Percentiles rank a stretch among this genome's conserved stretches.
These are phyloP conservation scores for Silene latifolia DNA, from an alignment of 148 eudicot genomes.

Conservation along the genomic window DNA sequence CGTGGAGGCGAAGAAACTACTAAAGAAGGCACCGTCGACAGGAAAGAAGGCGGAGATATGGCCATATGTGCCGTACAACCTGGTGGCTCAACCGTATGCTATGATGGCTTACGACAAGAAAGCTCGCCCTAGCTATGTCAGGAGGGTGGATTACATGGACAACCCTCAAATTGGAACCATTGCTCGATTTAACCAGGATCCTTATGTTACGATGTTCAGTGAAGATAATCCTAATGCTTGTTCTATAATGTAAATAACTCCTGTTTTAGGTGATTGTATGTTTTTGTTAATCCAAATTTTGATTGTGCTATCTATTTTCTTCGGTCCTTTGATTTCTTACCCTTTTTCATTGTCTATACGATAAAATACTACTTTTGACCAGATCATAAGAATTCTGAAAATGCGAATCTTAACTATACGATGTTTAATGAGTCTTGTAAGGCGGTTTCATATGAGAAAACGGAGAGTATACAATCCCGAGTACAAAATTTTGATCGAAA, in stretches of 20 bases:
- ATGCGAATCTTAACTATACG: too few relatives aligned
- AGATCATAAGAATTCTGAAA: too few relatives aligned
- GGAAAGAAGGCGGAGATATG: slow-evolving; percentile 89
- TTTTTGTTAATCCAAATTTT: background rate
- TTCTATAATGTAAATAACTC: slow-evolving; percentile 45
- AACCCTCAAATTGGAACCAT: slow-evolving; percentile 19
- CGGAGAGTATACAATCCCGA: background rate
- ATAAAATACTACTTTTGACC: too few relatives aligned
- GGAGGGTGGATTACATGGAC: slow-evolving; percentile 30
- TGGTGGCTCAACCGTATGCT: slow-evolving; percentile 73
- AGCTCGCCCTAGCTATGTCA: slow-evolving; percentile 81
- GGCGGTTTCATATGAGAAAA: background rate
- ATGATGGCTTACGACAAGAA: slow-evolving; percentile 65
- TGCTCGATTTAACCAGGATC: slow-evolving; percentile 44
- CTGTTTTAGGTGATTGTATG: background rate
- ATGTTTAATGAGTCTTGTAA: background rate
- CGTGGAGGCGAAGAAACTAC: slow-evolving; percentile 63
- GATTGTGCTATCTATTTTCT: background rate
- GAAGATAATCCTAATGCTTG: slow-evolving; percentile 86
- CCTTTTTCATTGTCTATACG: too few relatives aligned
- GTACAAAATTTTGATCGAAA: too few relatives aligned
- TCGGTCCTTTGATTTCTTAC: too few relatives aligned
- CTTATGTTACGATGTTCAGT: too few relatives aligned
- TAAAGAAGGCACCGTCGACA: slow-evolving; percentile 66
- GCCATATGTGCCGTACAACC: slow-evolving; percentile 87